Base-by-base conservation (phyloP, 2,329 filamentous ascomycete species). In the Paradendryphiella salina region DNA sequence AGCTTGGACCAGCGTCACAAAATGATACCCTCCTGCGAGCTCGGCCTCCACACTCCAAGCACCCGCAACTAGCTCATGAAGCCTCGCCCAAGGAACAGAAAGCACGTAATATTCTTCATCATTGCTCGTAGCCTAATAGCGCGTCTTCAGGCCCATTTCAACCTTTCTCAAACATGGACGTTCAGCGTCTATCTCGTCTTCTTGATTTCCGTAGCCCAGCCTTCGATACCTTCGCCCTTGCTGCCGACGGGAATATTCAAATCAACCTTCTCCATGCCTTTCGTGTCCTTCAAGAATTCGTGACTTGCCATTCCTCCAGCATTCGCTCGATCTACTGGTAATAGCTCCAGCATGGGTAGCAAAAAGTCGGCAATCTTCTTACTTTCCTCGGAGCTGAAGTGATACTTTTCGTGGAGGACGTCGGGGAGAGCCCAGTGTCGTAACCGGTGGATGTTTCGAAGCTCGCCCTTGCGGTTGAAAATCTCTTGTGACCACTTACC, bases 401-500 rank as follows among this genome's bases (percentile, higher is more conserved):
- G 94, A 69, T 99, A 99, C 72, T 99, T 99, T 75, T 99, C 94
- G 54, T 88, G 84, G 26, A 99, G 80, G 1, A 99, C 94, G 66
- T 97, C 93, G 0, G 92, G 85, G 5, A 99, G 79, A 0, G 92
- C 91, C 94, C 94, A 99, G 76, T 97, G 93, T 44, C 94, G 88
- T 57, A 99, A 82, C 36, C 94, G 85, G 74, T 97, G 94, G 65
- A 99, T 99, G 76, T 99, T 97, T 51, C 94, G 89, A 31, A 99
- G 83, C 73, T 99, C 94, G 63, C 94, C 94, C 75, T 96, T 96
- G 61, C 94, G 86, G 73, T 96, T 97, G 80, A 99, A 99, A 57
- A 99, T 99, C 73, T 97, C 94, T 74, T 96, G 93, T 11, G 88
- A 92, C 94, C 94, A 97, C 76, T 96, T 96, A 43, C 94, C 94